Evolutionary conservation across 768 basidiomycete genomes (phyloP).

Genomic region (Lyophyllum decastes): DNA sequence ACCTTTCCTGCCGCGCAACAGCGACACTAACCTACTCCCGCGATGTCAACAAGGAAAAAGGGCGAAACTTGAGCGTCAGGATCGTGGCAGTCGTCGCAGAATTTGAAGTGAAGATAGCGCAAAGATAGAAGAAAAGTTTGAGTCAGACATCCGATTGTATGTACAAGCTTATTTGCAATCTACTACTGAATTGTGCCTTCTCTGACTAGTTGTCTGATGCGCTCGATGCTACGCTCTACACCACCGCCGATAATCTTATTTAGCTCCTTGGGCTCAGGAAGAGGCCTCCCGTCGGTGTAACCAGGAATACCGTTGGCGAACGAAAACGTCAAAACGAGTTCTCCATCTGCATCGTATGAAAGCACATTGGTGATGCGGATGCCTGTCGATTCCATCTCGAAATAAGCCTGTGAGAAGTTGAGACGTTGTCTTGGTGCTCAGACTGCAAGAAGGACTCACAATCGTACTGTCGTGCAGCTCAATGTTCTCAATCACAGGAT

Average conservation of each 20-base stretch:
- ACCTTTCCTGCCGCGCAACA: background rate
- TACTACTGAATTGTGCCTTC: slow-evolving; percentile 13
- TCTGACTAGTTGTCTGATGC: slow-evolving; percentile 22
- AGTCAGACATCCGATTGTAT: slow-evolving; percentile 11
- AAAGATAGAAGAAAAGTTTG: background rate
- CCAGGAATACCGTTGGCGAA: slow-evolving; percentile 29
- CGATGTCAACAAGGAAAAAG: background rate
- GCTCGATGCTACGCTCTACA: slow-evolving; percentile 25
- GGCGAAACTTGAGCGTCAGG: background rate
- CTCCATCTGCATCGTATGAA: slow-evolving; percentile 23
- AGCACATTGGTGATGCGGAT: slow-evolving; percentile 25
- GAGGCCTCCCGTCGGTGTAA: background rate
- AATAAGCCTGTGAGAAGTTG: slow-evolving; percentile 22
- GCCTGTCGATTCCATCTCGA: slow-evolving; percentile 18
- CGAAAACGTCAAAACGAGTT: slow-evolving; percentile 25
- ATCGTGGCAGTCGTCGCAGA: background rate
- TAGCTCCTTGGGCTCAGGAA: slow-evolving; percentile 15
- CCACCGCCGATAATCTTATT: slow-evolving; percentile 20
- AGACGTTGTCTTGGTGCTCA: background rate
- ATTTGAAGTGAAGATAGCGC: slow-evolving; percentile 1
- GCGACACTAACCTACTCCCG: slow-evolving; percentile 4
- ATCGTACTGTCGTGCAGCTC: slow-evolving; percentile 24
- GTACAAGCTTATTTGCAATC: background rate
- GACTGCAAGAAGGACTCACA: slow-evolving; percentile 11
- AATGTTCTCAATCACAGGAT: slow-evolving; percentile 20